Evolutionary conservation across 1,139 yeast genomes (phyloP).

Genomic region (Yamadazyma dushanensis): DNA sequence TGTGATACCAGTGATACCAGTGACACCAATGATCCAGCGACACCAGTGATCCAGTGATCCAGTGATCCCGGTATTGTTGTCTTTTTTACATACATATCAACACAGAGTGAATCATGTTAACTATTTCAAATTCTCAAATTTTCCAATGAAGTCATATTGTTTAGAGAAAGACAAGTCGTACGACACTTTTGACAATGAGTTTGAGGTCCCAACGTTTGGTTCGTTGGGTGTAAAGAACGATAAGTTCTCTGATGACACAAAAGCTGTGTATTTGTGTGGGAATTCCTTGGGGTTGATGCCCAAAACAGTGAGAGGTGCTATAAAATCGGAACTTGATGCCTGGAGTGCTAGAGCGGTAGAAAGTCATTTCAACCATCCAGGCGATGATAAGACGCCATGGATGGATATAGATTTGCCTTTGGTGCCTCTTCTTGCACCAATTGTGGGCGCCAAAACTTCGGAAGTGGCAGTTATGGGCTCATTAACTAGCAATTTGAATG

Average conservation of each 20-base stretch:
- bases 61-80: too few species aligned
- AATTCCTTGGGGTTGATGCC: constrained; percentile 94
- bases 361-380: constrained; percentile 76
- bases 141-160: constrained; percentile 15
- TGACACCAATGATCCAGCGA: too few species aligned
- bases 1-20: too few species aligned
- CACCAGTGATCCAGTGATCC: too few species aligned
- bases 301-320: constrained; percentile 51
- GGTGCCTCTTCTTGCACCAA: constrained; percentile 62
- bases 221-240: constrained; percentile 45
- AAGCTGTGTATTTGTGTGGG: constrained; percentile 73
- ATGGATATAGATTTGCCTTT: constrained; percentile 80
- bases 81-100: constrained; percentile 63
- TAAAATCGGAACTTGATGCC: constrained; percentile 69
- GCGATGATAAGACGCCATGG: constrained; percentile 59
- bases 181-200: constrained; percentile 41
- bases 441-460: constrained; percentile 69
- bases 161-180: constrained; percentile 33
- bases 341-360: constrained; percentile 84
- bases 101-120: constrained; percentile 92
- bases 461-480: constrained; percentile 92
- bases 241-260: constrained; percentile 20
- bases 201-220: constrained; percentile 59
- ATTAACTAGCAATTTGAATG: constrained; percentile 77
- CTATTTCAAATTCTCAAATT: too few species aligned